Conservation (phyloP, 2,329 filamentous ascomycete genomes). For the Penicillium decumbens region DNA sequence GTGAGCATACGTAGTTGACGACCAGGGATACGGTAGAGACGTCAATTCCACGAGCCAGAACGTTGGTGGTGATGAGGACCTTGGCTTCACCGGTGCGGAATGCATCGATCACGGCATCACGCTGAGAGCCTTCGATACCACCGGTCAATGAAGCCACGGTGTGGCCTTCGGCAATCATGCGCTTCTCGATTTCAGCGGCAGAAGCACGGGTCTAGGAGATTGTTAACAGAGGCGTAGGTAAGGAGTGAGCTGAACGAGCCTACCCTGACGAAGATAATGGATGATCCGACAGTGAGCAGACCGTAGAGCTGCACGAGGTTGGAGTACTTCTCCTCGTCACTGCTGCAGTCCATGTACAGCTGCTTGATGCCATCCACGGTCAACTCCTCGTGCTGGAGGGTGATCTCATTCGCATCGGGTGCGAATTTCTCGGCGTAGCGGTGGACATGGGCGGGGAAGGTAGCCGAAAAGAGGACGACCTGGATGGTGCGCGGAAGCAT, state of each 20-base stretch:
- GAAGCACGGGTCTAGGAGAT: constrained; percentile 69
- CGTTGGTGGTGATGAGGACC: constrained; percentile 96
- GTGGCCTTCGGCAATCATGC: constrained; percentile 85
- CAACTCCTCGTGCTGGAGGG: constrained; percentile 81
- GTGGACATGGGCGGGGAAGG: constrained; percentile 81
- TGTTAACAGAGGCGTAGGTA: constrained; percentile 13
- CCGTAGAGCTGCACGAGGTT: constrained; percentile 90
- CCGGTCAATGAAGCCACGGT: constrained; percentile 86
- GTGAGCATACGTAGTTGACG: constrained; percentile 74
- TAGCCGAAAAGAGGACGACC: constrained; percentile 91
- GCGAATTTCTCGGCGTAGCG: constrained; percentile 79
- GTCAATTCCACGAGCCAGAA: constrained; percentile 92
- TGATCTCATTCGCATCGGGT: constrained; percentile 79
- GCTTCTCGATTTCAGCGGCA: constrained; percentile 74
- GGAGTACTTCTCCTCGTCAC: constrained; percentile 77
- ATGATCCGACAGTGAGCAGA: constrained; percentile 92
- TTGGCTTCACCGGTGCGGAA: constrained; percentile 86
- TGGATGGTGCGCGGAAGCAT: constrained; percentile 72
- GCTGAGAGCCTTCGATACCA: constrained; percentile 74
- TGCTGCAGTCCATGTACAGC: constrained; percentile 90
- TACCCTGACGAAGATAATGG: constrained; percentile 95
- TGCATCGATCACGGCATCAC: constrained; percentile 76
- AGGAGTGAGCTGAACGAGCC: constrained; percentile 19
- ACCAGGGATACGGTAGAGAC: constrained; percentile 91
- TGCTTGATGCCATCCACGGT: constrained; percentile 97